Conservation (phyloP, 2,329 filamentous ascomycete genomes). For the Colletotrichum acutatum region DNA sequence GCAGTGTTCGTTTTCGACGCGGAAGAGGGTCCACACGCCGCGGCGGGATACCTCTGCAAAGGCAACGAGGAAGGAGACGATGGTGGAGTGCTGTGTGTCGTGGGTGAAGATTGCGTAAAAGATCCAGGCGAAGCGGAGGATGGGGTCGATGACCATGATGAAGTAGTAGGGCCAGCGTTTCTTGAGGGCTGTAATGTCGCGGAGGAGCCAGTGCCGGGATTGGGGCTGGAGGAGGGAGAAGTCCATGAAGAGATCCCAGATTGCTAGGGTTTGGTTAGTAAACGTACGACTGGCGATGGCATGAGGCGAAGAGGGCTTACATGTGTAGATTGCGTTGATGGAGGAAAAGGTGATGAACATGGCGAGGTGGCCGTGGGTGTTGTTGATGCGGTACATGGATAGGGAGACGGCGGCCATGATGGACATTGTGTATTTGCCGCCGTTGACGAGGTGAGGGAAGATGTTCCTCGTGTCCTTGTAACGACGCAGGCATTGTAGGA, state of each 20-base stretch:
- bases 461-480: constrained; percentile 87
- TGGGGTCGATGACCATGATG: constrained; percentile 84
- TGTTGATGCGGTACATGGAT: constrained; percentile 84
- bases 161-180: constrained; percentile 84
- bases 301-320: constrained; percentile 53
- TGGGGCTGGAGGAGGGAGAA: constrained; percentile 89
- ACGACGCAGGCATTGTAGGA: constrained; percentile 89
- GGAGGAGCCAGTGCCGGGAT: constrained; percentile 74
- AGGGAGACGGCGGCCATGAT: constrained; percentile 83
- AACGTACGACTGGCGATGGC: not conserved
- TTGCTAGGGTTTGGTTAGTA: constrained; percentile 55
- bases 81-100: constrained; percentile 83
- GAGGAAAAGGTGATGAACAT: constrained; percentile 83
- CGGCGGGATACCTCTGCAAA: constrained; percentile 85
- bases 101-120: constrained; percentile 88
- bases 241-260: constrained; percentile 98
- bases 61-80: constrained; percentile 82
- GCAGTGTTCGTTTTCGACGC: constrained; percentile 98
- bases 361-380: constrained; percentile 65
- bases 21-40: constrained; percentile 91
- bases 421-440: constrained; percentile 88
- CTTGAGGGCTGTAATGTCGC: constrained; percentile 84
- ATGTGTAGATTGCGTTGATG: constrained; percentile 86
- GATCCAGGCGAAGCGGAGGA: constrained; percentile 94
- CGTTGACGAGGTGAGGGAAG: constrained; percentile 93